Base-by-base conservation (phyloP, 2,329 filamentous ascomycete genomes). In the Sclerotinia subarctica region DNA sequence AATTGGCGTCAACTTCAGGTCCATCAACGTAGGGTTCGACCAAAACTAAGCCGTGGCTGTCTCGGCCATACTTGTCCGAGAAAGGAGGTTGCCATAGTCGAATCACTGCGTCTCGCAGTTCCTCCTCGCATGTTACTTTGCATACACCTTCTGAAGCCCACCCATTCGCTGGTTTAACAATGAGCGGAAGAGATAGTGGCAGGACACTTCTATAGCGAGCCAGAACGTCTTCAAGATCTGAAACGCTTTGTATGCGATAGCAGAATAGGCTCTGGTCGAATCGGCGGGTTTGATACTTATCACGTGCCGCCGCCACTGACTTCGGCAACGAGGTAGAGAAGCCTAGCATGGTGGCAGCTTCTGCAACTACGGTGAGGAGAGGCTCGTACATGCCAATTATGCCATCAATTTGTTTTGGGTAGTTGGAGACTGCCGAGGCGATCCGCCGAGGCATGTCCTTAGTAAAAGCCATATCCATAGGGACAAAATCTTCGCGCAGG, bases 201-300 rank as follows among this genome's bases (percentile, higher is more conserved):
- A 38, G 7, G 21, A 58, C n/a, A 58, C n/a, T 58, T 15, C 56
- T 58, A 29, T 44, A 58, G 2, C 38, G 56, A 26, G n/a, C 35
- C 19, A 58, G 5, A 6, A 44, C 21, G 4, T 58, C 56, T 29
- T 58, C 56, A 46, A 44, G 38, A n/a, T 46, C 38, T 26, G 24
- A 29, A 59, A 59, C 29, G 7, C 21, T 59, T n/a, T 46, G 38
- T 59, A 59, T 59, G n/a, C 42, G 42, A 19, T 46, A 24, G 7
- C 42, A 59, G 21, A 59, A 59, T 42, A 59, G 24, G 26, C 57
- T 46, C 29, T 46, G 53, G 21, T 57, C n/a, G 32, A 57, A 38
- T 24, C 42, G 53, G 11, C 53, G 53, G 53, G 53, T 57, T 11
- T 57, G 32, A 57, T 57, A 46, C 24, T 59, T 46, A 59, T 59